Evolutionary conservation across 768 basidiomycete species (phyloP), one percentile per base, ranked within the genome.

Genomic region (Daedaleopsis nitida): DNA sequence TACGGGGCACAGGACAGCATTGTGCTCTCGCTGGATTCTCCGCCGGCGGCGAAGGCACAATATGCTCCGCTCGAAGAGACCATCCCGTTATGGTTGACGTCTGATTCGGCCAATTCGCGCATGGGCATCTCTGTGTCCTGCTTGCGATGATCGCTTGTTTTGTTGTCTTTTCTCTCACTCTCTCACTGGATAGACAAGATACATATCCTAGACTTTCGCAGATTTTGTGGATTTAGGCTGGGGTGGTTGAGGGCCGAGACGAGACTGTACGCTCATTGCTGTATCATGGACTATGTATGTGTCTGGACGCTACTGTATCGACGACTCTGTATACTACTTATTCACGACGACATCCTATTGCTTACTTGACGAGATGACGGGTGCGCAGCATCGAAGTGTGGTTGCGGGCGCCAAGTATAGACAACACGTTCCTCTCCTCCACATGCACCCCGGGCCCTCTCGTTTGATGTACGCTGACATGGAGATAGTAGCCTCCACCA

Each of bases 11-110:
- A 72, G 71, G 71, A 72, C 54, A 63, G 58, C 50, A 55, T 72
- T 52, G 64, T 67, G 52, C 52, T 72, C 23, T 58, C 64, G 2
- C 65, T 71, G 34, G 53, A 62, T n/a, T 61, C 67, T 16, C 67
- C 68, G 48, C 57, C 62, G 13, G 13, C 52, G 0, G 19, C 57
- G n/a, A 62, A 60, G 34, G 32, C 47, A n/a, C 59, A 48, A 14
- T 70, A 65, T 32, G 39, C 63, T 19, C 57, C 69, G 19, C 60
- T 71, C 34, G 49, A 52, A 55, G 64, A 69, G 60, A 48, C 56
- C 27, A 58, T 72, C 11, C 65, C 70, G 0, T 35, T 72, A 17
- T 65, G 57, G n/a, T 58, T 72, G 21, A 70, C 70, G 12, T 69
- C 71, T 48, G 66, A 69, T 56, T 58, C 66, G 39, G 57, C 60